Base-by-base conservation (phyloP, 768 basidiomycete species). In the Boletus subparvulus region DNA sequence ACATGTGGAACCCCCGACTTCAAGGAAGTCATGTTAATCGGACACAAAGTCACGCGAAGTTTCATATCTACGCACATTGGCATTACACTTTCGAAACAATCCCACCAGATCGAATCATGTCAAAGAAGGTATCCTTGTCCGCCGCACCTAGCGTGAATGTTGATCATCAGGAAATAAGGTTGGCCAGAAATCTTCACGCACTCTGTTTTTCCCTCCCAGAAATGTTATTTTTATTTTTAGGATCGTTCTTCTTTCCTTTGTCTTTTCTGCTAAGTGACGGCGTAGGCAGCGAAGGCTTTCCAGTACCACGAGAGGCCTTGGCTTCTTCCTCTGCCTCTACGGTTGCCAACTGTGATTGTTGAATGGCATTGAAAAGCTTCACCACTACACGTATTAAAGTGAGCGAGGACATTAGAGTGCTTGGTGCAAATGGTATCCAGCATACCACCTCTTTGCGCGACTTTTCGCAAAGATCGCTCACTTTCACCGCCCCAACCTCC, bases 401-500 rank as follows among this genome's bases (percentile, higher is more conserved):
- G 28, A 54, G 54, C 36, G 50, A 33, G 32, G 49, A 30, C 19
- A 50, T 24, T 3, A 12, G 41, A 13, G 6, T 16, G 17, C 40
- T 26, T 17, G 16, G n/a, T 17, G 32, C 10, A 7, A 46, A 48
- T 30, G 17, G 24, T 35, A 36, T 41, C 39, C 13, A 19, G 64
- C 82, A 49, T 69, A 90, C 90, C 90, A 73, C 90, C 90, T 69
- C 90, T 78, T 74, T 87, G 97, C 61, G 87, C 96, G 71, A 82
- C 92, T 78, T 88, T 98, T 70, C 81, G 83, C 65, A 85, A 76
- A 56, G 80, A 87, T 71, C 83, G 82, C 76, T 87, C 92, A 72
- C 82, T 83, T 71, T 90, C 89, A 13, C 82, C 88, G 32, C 90
- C 94, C 94, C 94, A 97, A 41, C 92, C 93, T 55, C 86, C 91